Conservation (phyloP, 2,329 filamentous ascomycete species). For the Penicillium sp. region DNA sequence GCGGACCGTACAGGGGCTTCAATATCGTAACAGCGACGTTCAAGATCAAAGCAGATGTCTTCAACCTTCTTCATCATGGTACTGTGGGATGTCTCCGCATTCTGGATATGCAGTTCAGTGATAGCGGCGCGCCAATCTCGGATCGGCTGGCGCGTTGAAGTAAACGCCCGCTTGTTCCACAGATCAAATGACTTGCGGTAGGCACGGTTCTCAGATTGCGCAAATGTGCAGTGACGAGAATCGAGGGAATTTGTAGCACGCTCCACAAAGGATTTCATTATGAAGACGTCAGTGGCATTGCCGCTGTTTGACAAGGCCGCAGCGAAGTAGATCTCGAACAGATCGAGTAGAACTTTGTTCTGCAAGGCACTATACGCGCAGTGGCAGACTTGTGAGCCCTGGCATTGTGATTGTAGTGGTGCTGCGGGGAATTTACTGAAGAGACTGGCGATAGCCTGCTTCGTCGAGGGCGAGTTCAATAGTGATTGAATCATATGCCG, state of each 20-base stretch:
- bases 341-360: constrained; percentile 28
- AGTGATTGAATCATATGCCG: constrained; percentile 10
- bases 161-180: constrained; percentile 12
- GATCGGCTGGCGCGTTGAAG: constrained; percentile 25
- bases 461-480: constrained; percentile 14
- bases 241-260: constrained; percentile 14
- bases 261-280: constrained; percentile 25
- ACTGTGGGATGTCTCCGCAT: constrained; percentile 48
- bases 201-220: constrained; percentile 9
- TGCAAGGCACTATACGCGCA: constrained; percentile 18
- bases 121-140: constrained; percentile 55
- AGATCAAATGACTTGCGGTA: constrained; percentile 13
- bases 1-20: constrained; percentile 56
- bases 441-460: constrained; percentile 17
- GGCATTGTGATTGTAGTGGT: constrained; percentile 20
- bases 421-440: constrained; percentile 25
- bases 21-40: constrained; percentile 56
- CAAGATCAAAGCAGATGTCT: constrained; percentile 58
- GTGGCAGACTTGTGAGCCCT: constrained; percentile 21
- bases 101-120: constrained; percentile 45
- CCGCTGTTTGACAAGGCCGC: constrained; percentile 15
- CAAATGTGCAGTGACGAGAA: constrained; percentile 20
- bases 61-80: constrained; percentile 52
- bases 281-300: constrained; percentile 8
- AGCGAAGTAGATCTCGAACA: constrained; percentile 29